Percentiles rank a stretch among this genome's conserved stretches.
phyloP scores from a whole-genome alignment of 2,329 filamentous ascomycete genomes.

The Bipolaris oryzae region DNA sequence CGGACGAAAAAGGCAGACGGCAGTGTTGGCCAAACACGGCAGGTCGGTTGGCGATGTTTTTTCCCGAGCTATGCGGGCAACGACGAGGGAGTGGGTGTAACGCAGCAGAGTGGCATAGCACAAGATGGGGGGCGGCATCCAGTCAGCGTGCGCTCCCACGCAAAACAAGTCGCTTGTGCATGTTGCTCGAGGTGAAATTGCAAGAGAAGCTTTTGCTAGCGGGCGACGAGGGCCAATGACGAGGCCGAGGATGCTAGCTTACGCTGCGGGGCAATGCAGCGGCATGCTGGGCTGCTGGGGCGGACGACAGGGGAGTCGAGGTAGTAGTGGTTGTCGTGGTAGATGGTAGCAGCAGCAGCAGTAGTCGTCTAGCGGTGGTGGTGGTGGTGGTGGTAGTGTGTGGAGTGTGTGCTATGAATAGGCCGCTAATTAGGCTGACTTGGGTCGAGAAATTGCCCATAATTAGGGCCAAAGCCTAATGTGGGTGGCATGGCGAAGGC shows the following conservation, averaged over 20 bases:
- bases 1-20: slow-evolving; percentile 30
- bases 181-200: slow-evolving; percentile 38
- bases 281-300: slow-evolving; percentile 27
- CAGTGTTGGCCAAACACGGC: slow-evolving; percentile 38
- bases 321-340: too few relatives aligned
- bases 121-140: slow-evolving; percentile 42
- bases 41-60: slow-evolving; percentile 38
- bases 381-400: background rate
- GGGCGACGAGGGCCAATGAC: slow-evolving; percentile 33
- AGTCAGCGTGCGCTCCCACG: slow-evolving; percentile 34
- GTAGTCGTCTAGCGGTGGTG: too few relatives aligned
- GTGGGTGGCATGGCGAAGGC: background rate
- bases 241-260: slow-evolving; percentile 27
- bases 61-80: slow-evolving; percentile 32
- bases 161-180: slow-evolving; percentile 37
- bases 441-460: slow-evolving; percentile 30
- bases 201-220: slow-evolving; percentile 48
- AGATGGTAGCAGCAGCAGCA: too few relatives aligned
- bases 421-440: slow-evolving; percentile 40
- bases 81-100: slow-evolving; percentile 30
- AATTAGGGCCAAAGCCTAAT: slow-evolving; percentile 35
- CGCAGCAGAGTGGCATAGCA: slow-evolving; percentile 34
- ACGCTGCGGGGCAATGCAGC: slow-evolving; percentile 27
- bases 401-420: slow-evolving; percentile 33
- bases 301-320: background rate